phyloP scores from a whole-genome alignment of 768 basidiomycete species.

The Calocybe indica region DNA sequence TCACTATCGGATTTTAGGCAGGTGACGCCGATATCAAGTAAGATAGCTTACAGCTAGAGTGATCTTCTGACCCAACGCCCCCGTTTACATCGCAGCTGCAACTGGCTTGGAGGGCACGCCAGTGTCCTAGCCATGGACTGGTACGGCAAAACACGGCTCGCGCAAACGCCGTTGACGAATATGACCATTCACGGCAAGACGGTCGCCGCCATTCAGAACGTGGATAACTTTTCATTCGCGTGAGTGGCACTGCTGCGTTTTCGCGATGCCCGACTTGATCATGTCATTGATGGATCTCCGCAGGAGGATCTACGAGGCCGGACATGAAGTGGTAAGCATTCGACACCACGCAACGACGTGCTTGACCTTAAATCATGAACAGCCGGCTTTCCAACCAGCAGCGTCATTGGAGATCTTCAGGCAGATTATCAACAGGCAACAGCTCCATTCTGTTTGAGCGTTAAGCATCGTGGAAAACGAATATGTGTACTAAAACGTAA shows the following conservation, averaged over 20 bases:
- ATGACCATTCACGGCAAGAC: slow-evolving; percentile 49
- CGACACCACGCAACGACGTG: background rate
- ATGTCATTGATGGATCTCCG: background rate
- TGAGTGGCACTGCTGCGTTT: slow-evolving; percentile 23
- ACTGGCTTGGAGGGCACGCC: slow-evolving; percentile 41
- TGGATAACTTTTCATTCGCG: slow-evolving; percentile 66
- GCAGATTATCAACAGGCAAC: slow-evolving; percentile 45
- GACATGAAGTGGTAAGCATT: slow-evolving; percentile 56
- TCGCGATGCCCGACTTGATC: background rate
- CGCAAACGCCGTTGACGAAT: slow-evolving; percentile 36
- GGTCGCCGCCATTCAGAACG: slow-evolving; percentile 56
- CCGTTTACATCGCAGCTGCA: slow-evolving; percentile 25
- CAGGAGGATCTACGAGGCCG: slow-evolving; percentile 51
- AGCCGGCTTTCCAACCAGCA: slow-evolving; percentile 61
- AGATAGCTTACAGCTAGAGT: slow-evolving; percentile 2
- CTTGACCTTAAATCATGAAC: background rate
- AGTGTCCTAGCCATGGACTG: slow-evolving; percentile 37
- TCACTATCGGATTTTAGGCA: slow-evolving; percentile 19
- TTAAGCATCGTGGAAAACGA: no score
- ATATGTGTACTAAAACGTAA: no score
- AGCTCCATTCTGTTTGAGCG: slow-evolving; percentile 6
- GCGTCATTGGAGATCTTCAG: slow-evolving; percentile 54
- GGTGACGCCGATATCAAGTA: slow-evolving; percentile 50
- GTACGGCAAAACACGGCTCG: slow-evolving; percentile 32
- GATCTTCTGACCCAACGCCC: background rate